A percentile compares a stretch with the other conserved stretches of the same genome.
Conservation (phyloP, 768 basidiomycete genomes). For the Chalciporus chontae region DNA sequence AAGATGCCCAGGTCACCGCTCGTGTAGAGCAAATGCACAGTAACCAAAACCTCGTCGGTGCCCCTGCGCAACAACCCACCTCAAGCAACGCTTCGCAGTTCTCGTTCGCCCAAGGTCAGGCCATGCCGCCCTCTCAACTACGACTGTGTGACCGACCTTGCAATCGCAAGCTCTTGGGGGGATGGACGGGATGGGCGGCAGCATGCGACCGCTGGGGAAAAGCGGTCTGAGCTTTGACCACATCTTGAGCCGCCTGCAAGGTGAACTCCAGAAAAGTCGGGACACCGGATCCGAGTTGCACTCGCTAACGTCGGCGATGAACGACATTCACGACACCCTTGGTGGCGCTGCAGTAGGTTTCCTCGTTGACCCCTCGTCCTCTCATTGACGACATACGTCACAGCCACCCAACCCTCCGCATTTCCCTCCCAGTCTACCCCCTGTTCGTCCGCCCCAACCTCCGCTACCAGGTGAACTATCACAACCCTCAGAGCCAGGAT, state of each 20-base stretch:
- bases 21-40: conserved; percentile 67
- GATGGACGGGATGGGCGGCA: conserved; percentile 76
- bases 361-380: too few species aligned
- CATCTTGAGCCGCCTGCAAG: conserved; percentile 82
- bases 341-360: conserved; percentile 72
- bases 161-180: conserved; percentile 60
- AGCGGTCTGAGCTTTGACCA: conserved; percentile 95
- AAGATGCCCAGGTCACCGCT: conserved; percentile 75
- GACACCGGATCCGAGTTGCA: conserved; percentile 89
- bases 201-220: conserved; percentile 71
- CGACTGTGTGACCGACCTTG: conserved; percentile 41
- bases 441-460: conserved; percentile 45
- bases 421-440: conserved; percentile 64
- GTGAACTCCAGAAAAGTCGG: conserved; percentile 89
- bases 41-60: conserved; percentile 24
- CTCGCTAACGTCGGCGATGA: conserved; percentile 72
- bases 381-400: conserved; percentile 6
- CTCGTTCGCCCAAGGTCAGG: conserved; percentile 39
- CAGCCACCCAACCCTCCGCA: conserved; percentile 61
- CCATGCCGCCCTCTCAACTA: conserved; percentile 42
- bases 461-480: conserved; percentile 21
- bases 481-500: conserved; percentile 13
- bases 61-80: conserved; percentile 35
- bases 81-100: conserved; percentile 32
- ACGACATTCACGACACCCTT: conserved; percentile 88